These are phyloP conservation scores for Linaria vulgaris DNA, from an alignment of 257 asterid species.

Conservation along the genomic window DNA sequence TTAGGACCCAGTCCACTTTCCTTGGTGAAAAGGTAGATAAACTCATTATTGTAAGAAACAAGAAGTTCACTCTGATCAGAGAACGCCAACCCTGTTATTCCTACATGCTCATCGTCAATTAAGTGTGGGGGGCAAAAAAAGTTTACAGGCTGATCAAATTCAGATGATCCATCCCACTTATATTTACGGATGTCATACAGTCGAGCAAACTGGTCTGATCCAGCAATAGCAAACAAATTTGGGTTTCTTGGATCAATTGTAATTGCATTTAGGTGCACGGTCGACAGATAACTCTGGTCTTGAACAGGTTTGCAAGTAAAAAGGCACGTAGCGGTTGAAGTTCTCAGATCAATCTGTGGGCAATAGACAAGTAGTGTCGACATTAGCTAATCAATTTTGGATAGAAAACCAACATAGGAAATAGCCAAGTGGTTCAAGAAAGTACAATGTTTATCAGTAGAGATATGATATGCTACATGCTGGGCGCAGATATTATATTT, in stretches of 20 bases:
- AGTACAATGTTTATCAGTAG: neutral
- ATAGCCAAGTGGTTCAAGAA: neutral
- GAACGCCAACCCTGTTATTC: conserved; percentile 89
- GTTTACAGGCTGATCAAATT: conserved; percentile 71
- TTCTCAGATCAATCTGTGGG: conserved; percentile 90
- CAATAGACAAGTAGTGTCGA: conserved; percentile 24
- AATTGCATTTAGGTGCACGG: conserved; percentile 65
- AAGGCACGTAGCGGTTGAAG: conserved; percentile 57
- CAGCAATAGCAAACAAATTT: conserved; percentile 78
- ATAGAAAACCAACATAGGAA: conserved; percentile 8
- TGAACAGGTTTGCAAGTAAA: conserved; percentile 63
- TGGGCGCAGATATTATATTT: neutral
- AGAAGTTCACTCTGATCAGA: conserved; percentile 93
- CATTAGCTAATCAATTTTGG: conserved; percentile 12
- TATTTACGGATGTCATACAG: conserved; percentile 79
- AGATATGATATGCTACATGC: conserved; percentile 16
- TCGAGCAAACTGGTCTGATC: conserved; percentile 84
- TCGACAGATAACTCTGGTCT: conserved; percentile 32
- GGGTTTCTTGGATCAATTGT: conserved; percentile 88
- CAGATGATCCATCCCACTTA: conserved; percentile 68
- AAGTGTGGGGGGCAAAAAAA: conserved; percentile 78
- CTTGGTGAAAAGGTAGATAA: conserved; percentile 74
- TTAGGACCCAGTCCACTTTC: conserved; percentile 71
- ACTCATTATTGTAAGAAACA: conserved; percentile 74
- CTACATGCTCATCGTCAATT: conserved; percentile 54